These are phyloP conservation scores for Hyphodiscus sp. DNA, from an alignment of 2,329 filamentous ascomycete genomes.

Conservation along the genomic window DNA sequence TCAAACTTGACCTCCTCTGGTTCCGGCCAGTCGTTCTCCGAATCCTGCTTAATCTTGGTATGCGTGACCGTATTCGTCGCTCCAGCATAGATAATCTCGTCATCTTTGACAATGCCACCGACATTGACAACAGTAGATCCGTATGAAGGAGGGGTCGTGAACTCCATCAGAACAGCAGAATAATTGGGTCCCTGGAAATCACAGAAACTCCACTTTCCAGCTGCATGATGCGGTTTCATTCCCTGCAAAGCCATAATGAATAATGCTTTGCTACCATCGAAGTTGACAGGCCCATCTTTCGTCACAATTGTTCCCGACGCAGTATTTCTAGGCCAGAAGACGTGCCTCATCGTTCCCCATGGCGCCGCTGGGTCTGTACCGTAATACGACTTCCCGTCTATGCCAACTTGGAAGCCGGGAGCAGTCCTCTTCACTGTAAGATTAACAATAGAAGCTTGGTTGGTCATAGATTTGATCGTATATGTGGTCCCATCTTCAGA, in stretches of 20 bases:
- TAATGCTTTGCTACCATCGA: conserved; percentile 66
- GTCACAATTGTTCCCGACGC: conserved; percentile 81
- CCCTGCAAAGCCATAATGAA: conserved; percentile 86
- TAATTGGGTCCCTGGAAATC: conserved; percentile 84
- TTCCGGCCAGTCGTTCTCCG: conserved; percentile 82
- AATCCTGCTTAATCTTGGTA: conserved; percentile 61
- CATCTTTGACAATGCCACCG: conserved; percentile 74
- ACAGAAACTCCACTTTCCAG: conserved; percentile 86
- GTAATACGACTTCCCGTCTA: conserved; percentile 75
- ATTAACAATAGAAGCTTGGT: conserved; percentile 76
- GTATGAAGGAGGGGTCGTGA: conserved; percentile 88
- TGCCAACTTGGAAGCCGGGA: conserved; percentile 79
- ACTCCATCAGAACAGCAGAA: conserved; percentile 93
- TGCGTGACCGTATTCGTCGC: conserved; percentile 61
- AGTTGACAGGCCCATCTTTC: conserved; percentile 71
- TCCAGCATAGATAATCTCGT: conserved; percentile 70
- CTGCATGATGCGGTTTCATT: conserved; percentile 98
- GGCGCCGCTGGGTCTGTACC: conserved; percentile 81
- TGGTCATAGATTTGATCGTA: conserved; percentile 84
- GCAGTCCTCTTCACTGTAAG: conserved; percentile 69
- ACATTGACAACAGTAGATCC: conserved; percentile 78
- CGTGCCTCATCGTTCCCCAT: conserved; percentile 89
- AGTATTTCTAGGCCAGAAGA: conserved; percentile 86
- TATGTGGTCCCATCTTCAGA: conserved; percentile 78
- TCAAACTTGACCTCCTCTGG: conserved; percentile 67